Base-by-base conservation (phyloP, 352 stramenopile genomes). In the Phytophthora pisi region DNA sequence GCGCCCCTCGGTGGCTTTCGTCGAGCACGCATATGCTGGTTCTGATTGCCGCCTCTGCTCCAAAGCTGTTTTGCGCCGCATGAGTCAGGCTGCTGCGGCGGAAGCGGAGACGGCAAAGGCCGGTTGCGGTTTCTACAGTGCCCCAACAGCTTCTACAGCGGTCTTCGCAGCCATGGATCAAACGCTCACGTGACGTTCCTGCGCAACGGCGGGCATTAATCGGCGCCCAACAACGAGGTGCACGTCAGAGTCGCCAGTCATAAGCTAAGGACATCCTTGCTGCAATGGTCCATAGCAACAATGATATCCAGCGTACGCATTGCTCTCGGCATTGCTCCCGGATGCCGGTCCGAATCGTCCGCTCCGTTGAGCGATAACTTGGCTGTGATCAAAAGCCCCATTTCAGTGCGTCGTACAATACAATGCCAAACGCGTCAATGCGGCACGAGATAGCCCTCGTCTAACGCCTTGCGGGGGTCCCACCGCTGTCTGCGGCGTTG, bases 1-100 rank as follows among this genome's bases (percentile, higher is more conserved):
- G 53, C 52, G 46, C 53, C 53, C 51, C 30, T 47, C 49, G 42
- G 45, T 28, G 42, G 56, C n/a, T 56, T 70, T 70, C 18, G 18
- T 56, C 64, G 62, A 64, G 56, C 50, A 70, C 63, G 56, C 64
- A 70, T 28, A 66, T 70, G 64, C 56, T 57, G 23, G 23, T 45
- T 61, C 51, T 57, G 45, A 55, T 40, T 50, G 50, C 40, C 43
- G 43, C 6, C 28, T 56, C 34, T 57, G 45, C 50, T 55, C 30
- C 38, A 43, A 66, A 53, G 26, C 42, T 67, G 51, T 57, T 56
- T 57, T 23, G 31, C 15, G 7, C 31, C 40, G 23, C 36, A 62
- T 51, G 30, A 64, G 47, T 65, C 57, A 65, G 51, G 40, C 52
- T 38, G 42, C 15, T 28, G 23, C 6, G 18, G 34, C 9, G 28